Evolutionary conservation across 164 flowering plant genomes (phyloP).

Genomic region (Vitis vinifera): DNA sequence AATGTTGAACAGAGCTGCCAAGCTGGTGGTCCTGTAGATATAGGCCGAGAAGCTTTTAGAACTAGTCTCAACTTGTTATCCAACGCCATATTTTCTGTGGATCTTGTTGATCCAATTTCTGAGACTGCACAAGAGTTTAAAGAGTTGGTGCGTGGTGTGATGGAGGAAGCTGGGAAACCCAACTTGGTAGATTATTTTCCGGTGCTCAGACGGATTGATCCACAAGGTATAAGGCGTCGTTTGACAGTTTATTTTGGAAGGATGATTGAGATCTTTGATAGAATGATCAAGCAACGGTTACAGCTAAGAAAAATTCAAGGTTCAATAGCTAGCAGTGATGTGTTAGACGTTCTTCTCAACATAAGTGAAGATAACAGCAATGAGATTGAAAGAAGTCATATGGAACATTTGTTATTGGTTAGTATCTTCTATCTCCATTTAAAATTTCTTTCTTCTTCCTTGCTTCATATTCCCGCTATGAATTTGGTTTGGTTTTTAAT

Average conservation of each 20-base stretch:
- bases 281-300: conserved; percentile 8
- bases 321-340: neutral
- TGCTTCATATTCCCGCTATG: neutral
- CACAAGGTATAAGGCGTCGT: conserved; percentile 7
- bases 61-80: conserved; percentile 22
- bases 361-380: neutral
- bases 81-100: conserved; percentile 19
- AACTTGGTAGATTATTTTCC: conserved; percentile 21
- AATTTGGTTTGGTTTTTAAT: neutral
- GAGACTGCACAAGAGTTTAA: conserved; percentile 17
- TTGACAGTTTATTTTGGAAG: neutral
- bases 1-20: neutral
- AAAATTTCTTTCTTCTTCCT: too few relatives aligned
- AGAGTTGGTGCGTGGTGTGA: conserved; percentile 13
- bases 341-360: conserved; percentile 20
- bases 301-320: neutral
- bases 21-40: conserved; percentile 11
- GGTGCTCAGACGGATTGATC: conserved; percentile 13
- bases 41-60: conserved; percentile 16
- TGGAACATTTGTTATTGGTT: conserved; percentile 12
- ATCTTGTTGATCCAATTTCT: conserved; percentile 17
- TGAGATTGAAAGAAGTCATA: neutral
- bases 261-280: conserved; percentile 12
- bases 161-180: conserved; percentile 21
- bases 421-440: neutral